These are phyloP conservation scores for Corchorus olitorius DNA, from an alignment of 345 rosid species.

Conservation along the genomic window DNA sequence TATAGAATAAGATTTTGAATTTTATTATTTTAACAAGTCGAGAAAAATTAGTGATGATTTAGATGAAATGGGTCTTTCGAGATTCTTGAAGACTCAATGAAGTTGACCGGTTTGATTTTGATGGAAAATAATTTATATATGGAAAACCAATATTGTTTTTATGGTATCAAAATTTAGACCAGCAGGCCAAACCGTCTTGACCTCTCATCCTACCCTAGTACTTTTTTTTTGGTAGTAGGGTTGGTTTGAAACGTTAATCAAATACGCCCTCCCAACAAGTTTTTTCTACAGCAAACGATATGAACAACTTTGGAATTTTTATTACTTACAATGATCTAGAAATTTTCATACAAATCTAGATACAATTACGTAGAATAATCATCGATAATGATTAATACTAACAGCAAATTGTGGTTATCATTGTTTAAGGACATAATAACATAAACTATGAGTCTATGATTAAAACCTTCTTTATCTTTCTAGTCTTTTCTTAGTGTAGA, in stretches of 20 bases:
- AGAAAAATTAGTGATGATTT: constrained; percentile 1
- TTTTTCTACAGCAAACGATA: background rate
- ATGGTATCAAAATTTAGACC: constrained; percentile 14
- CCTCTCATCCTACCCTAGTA: constrained; percentile 23
- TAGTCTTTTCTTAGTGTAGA: constrained; percentile 1
- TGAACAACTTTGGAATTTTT: background rate
- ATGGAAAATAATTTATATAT: background rate
- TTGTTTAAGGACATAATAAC: background rate
- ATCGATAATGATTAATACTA: background rate
- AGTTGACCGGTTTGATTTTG: constrained; percentile 15
- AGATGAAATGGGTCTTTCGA: constrained; percentile 23
- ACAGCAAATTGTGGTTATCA: background rate
- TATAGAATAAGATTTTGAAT: background rate
- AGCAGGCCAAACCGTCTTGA: constrained; percentile 30
- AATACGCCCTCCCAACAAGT: background rate
- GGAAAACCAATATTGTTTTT: too few relatives aligned
- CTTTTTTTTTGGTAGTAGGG: background rate
- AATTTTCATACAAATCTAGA: background rate
- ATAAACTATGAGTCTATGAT: too few relatives aligned
- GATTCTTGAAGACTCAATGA: constrained; percentile 12
- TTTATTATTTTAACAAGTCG: background rate
- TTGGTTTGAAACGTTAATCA: background rate
- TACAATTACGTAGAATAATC: background rate
- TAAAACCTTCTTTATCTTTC: background rate
- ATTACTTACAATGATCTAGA: background rate